Conservation (phyloP, 2,329 filamentous ascomycete genomes). For the Cephalotrichum gorgonifer region DNA sequence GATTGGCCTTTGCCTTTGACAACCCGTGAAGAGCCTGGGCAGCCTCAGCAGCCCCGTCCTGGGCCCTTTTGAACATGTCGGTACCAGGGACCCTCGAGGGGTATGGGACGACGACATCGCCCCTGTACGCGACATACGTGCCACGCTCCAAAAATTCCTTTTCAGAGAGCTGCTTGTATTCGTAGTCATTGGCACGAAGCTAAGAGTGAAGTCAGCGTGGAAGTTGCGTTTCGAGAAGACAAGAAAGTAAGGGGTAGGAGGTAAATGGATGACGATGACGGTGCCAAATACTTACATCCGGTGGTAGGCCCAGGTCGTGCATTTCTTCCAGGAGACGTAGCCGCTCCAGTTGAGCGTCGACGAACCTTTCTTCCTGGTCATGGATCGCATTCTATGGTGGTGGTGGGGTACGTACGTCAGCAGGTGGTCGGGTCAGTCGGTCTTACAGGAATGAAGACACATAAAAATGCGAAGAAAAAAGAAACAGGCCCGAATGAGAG, state of each 20-base stretch:
- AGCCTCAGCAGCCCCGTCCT: constrained; percentile 21
- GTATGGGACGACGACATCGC: constrained; percentile 33
- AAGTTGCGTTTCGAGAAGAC: constrained; percentile 1
- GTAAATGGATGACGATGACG: constrained; percentile 7
- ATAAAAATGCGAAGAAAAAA: neutral
- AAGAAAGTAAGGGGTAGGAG: constrained; percentile 12
- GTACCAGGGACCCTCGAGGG: constrained; percentile 31
- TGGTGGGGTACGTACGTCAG: constrained; percentile 2
- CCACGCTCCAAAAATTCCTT: constrained; percentile 33
- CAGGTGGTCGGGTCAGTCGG: neutral
- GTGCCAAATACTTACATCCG: constrained; percentile 32
- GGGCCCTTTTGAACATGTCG: constrained; percentile 27
- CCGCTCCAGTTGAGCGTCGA: constrained; percentile 34
- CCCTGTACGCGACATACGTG: constrained; percentile 25
- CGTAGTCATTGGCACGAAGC: constrained; percentile 32
- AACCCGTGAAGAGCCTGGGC: constrained; percentile 17
- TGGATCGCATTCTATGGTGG: constrained; percentile 25
- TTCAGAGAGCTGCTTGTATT: constrained; percentile 33
- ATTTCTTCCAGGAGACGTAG: constrained; percentile 34
- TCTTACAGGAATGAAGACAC: neutral
- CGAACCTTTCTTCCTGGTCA: constrained; percentile 28
- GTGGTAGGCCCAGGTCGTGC: constrained; percentile 30
- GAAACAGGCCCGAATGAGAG: neutral
- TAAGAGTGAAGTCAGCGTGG: constrained; percentile 15
- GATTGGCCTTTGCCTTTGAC: constrained; percentile 2